Evolutionary conservation across 768 basidiomycete species (phyloP), one percentile per base, ranked within the genome.

Genomic region (Trichaptum fuscoviolaceum): DNA sequence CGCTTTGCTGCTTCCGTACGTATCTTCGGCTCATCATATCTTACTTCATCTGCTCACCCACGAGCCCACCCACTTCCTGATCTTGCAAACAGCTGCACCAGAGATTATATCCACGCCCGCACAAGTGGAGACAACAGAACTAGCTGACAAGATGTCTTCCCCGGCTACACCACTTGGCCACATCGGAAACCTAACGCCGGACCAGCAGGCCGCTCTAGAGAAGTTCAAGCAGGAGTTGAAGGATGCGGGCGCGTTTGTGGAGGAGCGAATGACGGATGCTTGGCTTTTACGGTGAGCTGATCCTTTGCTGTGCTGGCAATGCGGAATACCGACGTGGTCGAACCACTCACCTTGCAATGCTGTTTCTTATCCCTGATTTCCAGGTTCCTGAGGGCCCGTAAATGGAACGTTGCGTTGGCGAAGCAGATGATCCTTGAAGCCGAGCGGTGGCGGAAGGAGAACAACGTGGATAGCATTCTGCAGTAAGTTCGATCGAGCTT

Each of bases 371-470:
- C 30, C 30, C 30, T 30, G 30, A 3, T 8, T 8, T 52, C 42
- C 15, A 93, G 95, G 73, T 99, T 96, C 80, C 80, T 98, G 67
- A 85, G 97, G 36, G 97, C 96, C 6, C 84, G 97, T 70, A 95
- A 91, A 77, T 99, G 98, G 70, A 95, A 99, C 79, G 76, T 96
- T 10, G 75, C 75, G 59, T 87, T 87, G 75, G 84, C 95, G 10
- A 96, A 94, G 80, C 77, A 79, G 71, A 99, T 99, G 96, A 78
- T 96, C 70, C 72, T 89, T 66, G 78, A 81, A 57, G 87, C 86
- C 63, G 95, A 98, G 77, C 78, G 95, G 71, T 99, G 96, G 96
- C 85, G 96, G 76, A 89, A 87, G 75, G 88, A 92, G 1, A 93
- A 91, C 74, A 87, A 86, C 35, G 89, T 93, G 27, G 90, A 93